These are phyloP conservation scores for Osmanthus fragrans DNA, from an alignment of 257 asterid genomes.

Conservation along the genomic window DNA sequence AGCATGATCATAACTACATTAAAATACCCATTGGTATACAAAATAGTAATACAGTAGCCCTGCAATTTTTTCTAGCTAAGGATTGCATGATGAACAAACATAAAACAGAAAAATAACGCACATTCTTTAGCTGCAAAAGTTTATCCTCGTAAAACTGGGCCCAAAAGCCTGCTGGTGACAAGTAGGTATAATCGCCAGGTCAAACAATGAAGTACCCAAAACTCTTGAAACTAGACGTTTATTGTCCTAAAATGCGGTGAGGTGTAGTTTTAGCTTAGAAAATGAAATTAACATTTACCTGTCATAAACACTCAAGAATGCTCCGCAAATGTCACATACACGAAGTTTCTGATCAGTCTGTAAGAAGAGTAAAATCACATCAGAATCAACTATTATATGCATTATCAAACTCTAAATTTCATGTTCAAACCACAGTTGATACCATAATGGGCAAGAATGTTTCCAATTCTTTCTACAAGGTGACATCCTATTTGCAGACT, in stretches of 20 bases:
- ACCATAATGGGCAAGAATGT: neutral
- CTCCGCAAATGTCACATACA: conserved; percentile 87
- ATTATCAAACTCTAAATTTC: conserved; percentile 11
- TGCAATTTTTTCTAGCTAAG: conserved; percentile 32
- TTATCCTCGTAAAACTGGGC: conserved; percentile 98
- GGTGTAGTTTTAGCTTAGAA: conserved; percentile 4
- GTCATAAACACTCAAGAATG: conserved; percentile 63
- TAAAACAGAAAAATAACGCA: conserved; percentile 85
- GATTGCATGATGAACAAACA: conserved; percentile 45
- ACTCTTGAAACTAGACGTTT: conserved; percentile 41
- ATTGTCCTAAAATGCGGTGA: conserved; percentile 27
- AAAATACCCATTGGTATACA: neutral
- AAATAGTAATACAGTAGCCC: conserved; percentile 16
- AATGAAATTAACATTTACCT: conserved; percentile 34
- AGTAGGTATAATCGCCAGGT: conserved; percentile 86
- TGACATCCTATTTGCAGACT: conserved; percentile 3
- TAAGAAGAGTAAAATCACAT: conserved; percentile 18
- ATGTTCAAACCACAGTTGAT: conserved; percentile 5
- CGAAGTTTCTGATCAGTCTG: conserved; percentile 99
- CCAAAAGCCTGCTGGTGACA: conserved; percentile 99
- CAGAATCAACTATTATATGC: conserved; percentile 26
- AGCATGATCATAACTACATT: neutral
- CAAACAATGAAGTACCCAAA: conserved; percentile 63
- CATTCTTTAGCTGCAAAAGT: conserved; percentile 98
- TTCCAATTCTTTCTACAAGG: conserved; percentile 8